phyloP scores from a whole-genome alignment of 345 rosid genomes.

The Gossypium sturtianum region DNA sequence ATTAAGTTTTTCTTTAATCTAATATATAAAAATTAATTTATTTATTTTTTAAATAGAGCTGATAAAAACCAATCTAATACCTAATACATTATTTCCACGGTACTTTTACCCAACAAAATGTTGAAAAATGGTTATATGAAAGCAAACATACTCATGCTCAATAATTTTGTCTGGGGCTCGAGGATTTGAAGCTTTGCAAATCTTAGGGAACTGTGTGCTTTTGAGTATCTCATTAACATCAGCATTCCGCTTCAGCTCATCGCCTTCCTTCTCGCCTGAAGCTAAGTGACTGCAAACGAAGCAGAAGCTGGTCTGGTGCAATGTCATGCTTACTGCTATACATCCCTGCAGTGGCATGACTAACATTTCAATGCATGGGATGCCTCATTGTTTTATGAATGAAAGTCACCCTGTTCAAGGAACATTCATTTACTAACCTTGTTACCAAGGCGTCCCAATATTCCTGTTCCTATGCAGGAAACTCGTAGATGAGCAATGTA shows the following conservation, averaged over 20 bases:
- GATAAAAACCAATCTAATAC: too few relatives aligned
- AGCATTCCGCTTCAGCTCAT: slow-evolving; percentile 80
- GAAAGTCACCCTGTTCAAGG: background rate
- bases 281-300: slow-evolving; percentile 93
- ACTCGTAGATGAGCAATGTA: slow-evolving; percentile 81
- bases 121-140: background rate
- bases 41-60: too few relatives aligned
- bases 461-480: slow-evolving; percentile 82
- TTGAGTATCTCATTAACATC: slow-evolving; percentile 81
- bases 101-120: background rate
- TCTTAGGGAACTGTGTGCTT: slow-evolving; percentile 61
- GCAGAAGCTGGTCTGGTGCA: slow-evolving; percentile 90
- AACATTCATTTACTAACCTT: slow-evolving; percentile 38
- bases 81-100: too few relatives aligned
- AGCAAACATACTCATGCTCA: slow-evolving; percentile 70
- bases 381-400: background rate
- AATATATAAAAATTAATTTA: too few relatives aligned
- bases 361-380: background rate
- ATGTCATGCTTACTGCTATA: slow-evolving; percentile 82
- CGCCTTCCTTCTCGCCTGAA: slow-evolving; percentile 96
- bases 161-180: slow-evolving; percentile 61
- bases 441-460: slow-evolving; percentile 91
- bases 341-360: slow-evolving; percentile 53
- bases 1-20: fast-evolving
- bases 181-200: slow-evolving; percentile 54